Base-by-base conservation (phyloP, 306 rosid genomes). In the Cucurbita ficifolia region DNA sequence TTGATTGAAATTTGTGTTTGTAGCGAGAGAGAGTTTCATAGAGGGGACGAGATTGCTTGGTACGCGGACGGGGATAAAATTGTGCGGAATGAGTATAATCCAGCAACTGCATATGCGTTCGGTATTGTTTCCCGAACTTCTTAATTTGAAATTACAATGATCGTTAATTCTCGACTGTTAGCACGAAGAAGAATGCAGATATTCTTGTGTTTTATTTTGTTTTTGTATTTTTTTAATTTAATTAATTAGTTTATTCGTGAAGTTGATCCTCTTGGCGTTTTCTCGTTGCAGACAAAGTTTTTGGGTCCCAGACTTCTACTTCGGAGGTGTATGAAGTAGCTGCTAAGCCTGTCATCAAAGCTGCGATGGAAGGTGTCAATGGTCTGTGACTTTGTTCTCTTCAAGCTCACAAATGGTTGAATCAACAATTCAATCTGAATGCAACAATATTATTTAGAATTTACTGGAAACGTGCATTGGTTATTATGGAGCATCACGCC, bases 301-400 rank as follows among this genome's bases (percentile, higher is more conserved):
- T 91, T 80, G 99, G 99, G 79, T 90, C 85, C 29, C 90, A 89
- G 58, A 82, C 96, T 22, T n/a, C 29, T 77, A 81, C 99, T 3
- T 93, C 86, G 0, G 96, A 89, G 78, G 99, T 95, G 64, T 95
- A 95, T 69, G 99, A 95, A 77, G 97, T 91, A 46, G 99, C 99
- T 2, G 97, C 97, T 3, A 91, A 86, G 79, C 99, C 97, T 67
- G 96, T 95, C 8, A 96, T 95, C 72, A 95, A 88, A 84, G 96
- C 96, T 79, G 96, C 99, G 73, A 95, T 95, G 99, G 99, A 95
- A 79, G 99, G 99, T 62, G 83, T 91, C 82, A 95, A 89, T 77
- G 99, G 99, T 95, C 82, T 39, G 86, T 5, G 33, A 48, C 73
- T 11, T 45, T 13, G 33, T 70, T 36, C 74, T 70, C 59, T 70